Conservation (phyloP, 805 yeast species). For the Saccharomycopsis amapae region DNA sequence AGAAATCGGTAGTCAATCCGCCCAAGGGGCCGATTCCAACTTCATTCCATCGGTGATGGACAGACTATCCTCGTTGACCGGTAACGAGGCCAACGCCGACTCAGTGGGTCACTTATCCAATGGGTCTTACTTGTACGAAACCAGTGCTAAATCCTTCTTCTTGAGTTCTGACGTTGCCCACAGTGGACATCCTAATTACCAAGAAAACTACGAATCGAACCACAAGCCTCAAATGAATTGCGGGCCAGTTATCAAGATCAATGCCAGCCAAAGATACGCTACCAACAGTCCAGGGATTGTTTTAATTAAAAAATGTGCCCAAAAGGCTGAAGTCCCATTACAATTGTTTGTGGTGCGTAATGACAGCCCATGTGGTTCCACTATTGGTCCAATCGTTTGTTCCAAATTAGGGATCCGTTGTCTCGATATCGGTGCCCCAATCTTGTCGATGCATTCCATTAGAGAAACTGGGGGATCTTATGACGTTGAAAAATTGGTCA, state of each 20-base stretch:
- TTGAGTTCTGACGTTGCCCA: constrained; percentile 96
- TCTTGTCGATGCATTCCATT: constrained; percentile 87
- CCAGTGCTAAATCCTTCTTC: constrained; percentile 74
- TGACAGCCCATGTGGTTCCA: constrained; percentile 91
- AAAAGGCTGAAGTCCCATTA: constrained; percentile 62
- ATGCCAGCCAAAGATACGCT: constrained; percentile 93
- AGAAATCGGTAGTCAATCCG: constrained; percentile 88
- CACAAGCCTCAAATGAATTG: constrained; percentile 77
- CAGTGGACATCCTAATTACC: constrained; percentile 92
- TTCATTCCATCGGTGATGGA: constrained; percentile 73
- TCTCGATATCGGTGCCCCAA: constrained; percentile 86
- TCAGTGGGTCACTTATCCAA: constrained; percentile 15
- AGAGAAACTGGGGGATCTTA: constrained; percentile 83
- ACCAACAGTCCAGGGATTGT: constrained; percentile 90
- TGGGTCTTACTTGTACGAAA: constrained; percentile 39
- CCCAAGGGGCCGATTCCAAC: constrained; percentile 95
- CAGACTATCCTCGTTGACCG: constrained; percentile 49
- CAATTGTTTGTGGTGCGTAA: constrained; percentile 91
- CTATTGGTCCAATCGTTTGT: constrained; percentile 91
- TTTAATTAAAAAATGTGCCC: constrained; percentile 64
- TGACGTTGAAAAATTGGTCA: constrained; percentile 59
- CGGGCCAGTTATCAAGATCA: constrained; percentile 90
- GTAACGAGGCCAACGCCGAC: constrained; percentile 31
- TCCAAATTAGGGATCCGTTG: constrained; percentile 83
- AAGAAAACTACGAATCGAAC: constrained; percentile 61